These are phyloP conservation scores for Setaria viridis DNA, from an alignment of 202 grass and related monocot species.

Conservation along the genomic window DNA sequence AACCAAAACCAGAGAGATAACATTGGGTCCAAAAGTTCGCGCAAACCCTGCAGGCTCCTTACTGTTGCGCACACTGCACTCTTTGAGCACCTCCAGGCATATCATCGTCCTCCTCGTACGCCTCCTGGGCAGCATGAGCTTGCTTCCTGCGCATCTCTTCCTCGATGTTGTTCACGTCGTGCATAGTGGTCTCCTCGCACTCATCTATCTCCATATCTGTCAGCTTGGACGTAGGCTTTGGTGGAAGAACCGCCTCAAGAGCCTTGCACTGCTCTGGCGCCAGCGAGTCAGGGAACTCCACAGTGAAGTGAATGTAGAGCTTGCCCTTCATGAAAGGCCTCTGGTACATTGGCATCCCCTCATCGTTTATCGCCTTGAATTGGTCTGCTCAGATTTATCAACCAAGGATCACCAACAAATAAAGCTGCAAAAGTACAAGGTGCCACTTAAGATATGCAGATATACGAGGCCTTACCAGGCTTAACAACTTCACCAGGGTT, in stretches of 20 bases:
- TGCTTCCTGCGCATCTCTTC: constrained; percentile 85
- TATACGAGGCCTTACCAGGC: constrained; percentile 65
- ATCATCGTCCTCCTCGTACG: constrained; percentile 77
- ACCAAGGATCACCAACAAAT: constrained; percentile 29
- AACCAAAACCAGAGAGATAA: constrained; percentile 1
- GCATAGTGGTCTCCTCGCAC: constrained; percentile 87
- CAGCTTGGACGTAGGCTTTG: constrained; percentile 58
- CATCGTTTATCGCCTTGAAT: constrained; percentile 95
- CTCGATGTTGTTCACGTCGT: constrained; percentile 85
- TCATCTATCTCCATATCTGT: constrained; percentile 94
- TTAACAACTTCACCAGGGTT: constrained; percentile 89
- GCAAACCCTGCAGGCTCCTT: background rate
- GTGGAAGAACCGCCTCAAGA: constrained; percentile 75
- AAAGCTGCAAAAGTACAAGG: background rate
- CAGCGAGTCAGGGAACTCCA: constrained; percentile 82
- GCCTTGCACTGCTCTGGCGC: constrained; percentile 76
- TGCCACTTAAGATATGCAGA: background rate
- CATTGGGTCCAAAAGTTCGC: constrained; percentile 35
- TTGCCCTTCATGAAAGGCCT: constrained; percentile 97
- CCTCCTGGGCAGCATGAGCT: constrained; percentile 74
- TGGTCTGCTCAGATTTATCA: constrained; percentile 57
- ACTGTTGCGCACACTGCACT: constrained; percentile 94
- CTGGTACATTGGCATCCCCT: constrained; percentile 94
- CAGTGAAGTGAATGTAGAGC: constrained; percentile 89
- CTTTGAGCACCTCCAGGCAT: constrained; percentile 68